Evolutionary conservation across 2,329 filamentous ascomycete genomes (phyloP).

Genomic region (Pseudonectria foliicola): DNA sequence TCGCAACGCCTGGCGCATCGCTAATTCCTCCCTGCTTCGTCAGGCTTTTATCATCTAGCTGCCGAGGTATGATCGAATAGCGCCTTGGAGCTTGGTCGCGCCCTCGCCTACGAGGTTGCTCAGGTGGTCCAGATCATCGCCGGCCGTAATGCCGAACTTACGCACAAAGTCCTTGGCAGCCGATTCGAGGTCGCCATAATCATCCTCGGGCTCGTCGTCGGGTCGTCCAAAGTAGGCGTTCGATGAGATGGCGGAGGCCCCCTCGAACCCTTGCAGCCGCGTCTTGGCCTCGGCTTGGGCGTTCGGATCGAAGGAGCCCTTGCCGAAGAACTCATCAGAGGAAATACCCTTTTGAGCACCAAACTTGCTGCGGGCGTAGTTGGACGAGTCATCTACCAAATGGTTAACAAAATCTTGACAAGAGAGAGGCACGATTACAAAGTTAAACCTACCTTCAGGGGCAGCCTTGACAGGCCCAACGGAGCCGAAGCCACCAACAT

Average conservation of each 20-base stretch:
- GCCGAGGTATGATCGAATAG: slow-evolving; percentile 57
- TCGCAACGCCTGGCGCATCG: slow-evolving; percentile 7
- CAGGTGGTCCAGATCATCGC: slow-evolving; percentile 91
- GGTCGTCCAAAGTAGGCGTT: slow-evolving; percentile 96
- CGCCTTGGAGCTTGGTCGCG: slow-evolving; percentile 73
- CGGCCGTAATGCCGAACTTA: slow-evolving; percentile 90
- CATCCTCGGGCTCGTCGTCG: slow-evolving; percentile 72
- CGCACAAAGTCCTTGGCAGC: slow-evolving; percentile 94
- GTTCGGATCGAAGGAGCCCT: slow-evolving; percentile 73
- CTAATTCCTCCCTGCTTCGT: slow-evolving; percentile 2
- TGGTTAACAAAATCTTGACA: slow-evolving; percentile 5
- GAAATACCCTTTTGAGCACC: slow-evolving; percentile 92
- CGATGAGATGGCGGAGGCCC: slow-evolving; percentile 83
- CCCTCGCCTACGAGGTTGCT: slow-evolving; percentile 78
- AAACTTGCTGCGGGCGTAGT: slow-evolving; percentile 82
- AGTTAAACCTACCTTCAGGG: slow-evolving; percentile 51
- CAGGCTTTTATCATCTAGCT: slow-evolving; percentile 32
- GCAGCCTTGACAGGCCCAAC: slow-evolving; percentile 67
- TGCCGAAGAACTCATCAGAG: slow-evolving; percentile 96
- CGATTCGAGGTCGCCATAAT: slow-evolving; percentile 86
- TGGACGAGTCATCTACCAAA: slow-evolving; percentile 62
- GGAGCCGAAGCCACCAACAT: slow-evolving; percentile 80
- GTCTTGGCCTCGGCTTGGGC: slow-evolving; percentile 80
- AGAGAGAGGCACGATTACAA: background rate
- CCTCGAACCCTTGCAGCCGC: slow-evolving; percentile 86